Evolutionary conservation across 371 early-diverging fungal species (phyloP).

Genomic region (Mortierella sp.): DNA sequence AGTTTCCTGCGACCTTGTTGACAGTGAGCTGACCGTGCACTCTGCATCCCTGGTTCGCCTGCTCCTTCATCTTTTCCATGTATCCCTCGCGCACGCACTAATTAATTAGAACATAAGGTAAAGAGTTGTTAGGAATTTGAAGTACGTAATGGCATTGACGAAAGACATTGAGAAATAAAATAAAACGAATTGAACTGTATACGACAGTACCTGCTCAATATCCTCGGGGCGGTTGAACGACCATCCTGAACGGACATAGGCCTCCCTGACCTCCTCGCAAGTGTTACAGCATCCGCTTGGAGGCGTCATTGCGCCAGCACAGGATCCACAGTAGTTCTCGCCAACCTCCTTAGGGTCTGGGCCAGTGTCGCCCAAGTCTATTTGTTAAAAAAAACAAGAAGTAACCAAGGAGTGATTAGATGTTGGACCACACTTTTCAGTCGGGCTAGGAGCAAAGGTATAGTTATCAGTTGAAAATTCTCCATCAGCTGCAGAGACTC

Average conservation of each 20-base stretch:
- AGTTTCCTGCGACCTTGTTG: conserved; percentile 93
- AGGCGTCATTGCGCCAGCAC: conserved; percentile 84
- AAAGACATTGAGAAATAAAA: no score
- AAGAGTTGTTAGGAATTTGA: background rate
- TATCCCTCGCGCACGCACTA: conserved; percentile 92
- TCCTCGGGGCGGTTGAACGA: conserved; percentile 76
- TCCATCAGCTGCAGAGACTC: background rate
- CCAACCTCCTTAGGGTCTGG: conserved; percentile 59
- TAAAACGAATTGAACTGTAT: background rate
- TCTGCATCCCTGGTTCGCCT: conserved; percentile 92
- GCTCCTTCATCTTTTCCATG: conserved; percentile 79
- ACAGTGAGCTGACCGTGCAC: conserved; percentile 86
- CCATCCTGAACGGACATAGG: conserved; percentile 89
- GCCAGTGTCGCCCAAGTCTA: conserved; percentile 50
- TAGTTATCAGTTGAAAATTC: background rate
- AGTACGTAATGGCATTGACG: no score
- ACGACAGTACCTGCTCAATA: conserved; percentile 81
- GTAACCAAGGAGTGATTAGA: background rate
- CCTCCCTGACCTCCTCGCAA: conserved; percentile 92
- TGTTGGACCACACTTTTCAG: background rate
- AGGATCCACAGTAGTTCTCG: conserved; percentile 87
- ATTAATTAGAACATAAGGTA: background rate
- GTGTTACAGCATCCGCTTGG: conserved; percentile 94
- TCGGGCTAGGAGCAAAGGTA: background rate
- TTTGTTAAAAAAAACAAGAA: background rate